These are phyloP conservation scores for Dovyalis caffra DNA, from an alignment of 345 rosid species.

Conservation along the genomic window DNA sequence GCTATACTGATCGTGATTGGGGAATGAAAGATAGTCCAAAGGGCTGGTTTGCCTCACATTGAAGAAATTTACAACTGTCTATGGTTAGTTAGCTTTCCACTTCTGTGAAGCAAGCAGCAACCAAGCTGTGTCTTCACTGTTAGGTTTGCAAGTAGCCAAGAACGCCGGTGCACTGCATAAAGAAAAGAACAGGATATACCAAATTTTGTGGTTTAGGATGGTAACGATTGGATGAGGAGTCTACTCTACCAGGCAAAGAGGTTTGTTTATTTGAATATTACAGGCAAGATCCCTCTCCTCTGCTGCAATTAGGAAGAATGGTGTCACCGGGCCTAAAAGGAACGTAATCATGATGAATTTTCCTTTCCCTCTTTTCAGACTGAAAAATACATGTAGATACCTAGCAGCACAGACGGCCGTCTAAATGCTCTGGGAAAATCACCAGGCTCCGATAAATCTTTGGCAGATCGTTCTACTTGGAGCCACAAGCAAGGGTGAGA, in stretches of 20 bases:
- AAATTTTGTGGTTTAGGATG: constrained; percentile 11
- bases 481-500: constrained; percentile 97
- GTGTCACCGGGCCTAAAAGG: constrained; percentile 87
- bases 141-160: constrained; percentile 69
- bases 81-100: constrained; percentile 81
- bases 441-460: constrained; percentile 58
- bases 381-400: constrained; percentile 33
- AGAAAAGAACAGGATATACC: constrained; percentile 15
- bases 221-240: neutral
- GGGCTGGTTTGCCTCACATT: constrained; percentile 81
- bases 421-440: constrained; percentile 70
- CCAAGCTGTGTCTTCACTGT: constrained; percentile 92
- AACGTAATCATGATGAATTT: constrained; percentile 28
- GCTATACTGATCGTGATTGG: constrained; percentile 84
- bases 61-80: constrained; percentile 88
- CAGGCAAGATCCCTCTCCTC: constrained; percentile 77
- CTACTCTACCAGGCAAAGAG: constrained; percentile 78
- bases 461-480: constrained; percentile 73
- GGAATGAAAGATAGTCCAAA: constrained; percentile 82
- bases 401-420: constrained; percentile 89
- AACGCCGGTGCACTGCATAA: constrained; percentile 81
- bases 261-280: constrained; percentile 80
- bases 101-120: constrained; percentile 87
- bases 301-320: constrained; percentile 79
- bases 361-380: neutral